phyloP scores from a whole-genome alignment of 176 grass and related monocot genomes.

The Eragrostis nindensis region DNA sequence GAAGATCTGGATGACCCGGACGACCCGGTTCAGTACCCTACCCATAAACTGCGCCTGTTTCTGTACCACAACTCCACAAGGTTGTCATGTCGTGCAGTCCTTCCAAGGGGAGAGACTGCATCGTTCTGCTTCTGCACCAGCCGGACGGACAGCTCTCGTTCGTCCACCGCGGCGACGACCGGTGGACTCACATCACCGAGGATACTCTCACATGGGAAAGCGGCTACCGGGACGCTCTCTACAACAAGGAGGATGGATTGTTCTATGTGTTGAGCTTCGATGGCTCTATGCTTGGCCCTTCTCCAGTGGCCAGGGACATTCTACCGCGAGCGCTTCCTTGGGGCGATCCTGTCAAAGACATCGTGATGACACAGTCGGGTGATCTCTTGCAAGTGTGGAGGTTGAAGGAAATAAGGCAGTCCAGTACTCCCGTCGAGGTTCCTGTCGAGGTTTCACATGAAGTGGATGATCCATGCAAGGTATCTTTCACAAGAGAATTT shows the following conservation, averaged over 20 bases:
- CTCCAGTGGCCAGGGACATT: too few species aligned
- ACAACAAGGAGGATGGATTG: background rate
- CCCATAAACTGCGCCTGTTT: background rate
- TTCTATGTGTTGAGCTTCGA: background rate
- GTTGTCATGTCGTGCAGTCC: background rate
- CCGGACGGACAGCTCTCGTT: background rate
- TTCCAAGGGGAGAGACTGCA: background rate
- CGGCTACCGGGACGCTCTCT: background rate
- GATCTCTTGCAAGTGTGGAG: slow-evolving; percentile 14
- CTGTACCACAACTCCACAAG: slow-evolving; percentile 6
- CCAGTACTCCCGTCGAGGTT: background rate
- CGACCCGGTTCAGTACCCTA: background rate
- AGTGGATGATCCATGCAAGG: background rate
- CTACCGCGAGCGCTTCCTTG: too few species aligned
- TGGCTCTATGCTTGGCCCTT: background rate
- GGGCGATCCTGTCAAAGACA: background rate
- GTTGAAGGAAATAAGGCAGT: background rate
- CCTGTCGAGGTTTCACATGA: background rate
- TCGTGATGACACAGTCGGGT: background rate
- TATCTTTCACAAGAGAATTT: background rate
- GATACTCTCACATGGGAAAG: background rate
- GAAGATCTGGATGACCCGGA: background rate
- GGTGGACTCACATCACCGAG: background rate
- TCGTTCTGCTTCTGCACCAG: background rate
- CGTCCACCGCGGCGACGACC: background rate